Evolutionary conservation across 768 basidiomycete species (phyloP), one percentile per base, ranked within the genome.

Genomic region (Mycena indigotica): DNA sequence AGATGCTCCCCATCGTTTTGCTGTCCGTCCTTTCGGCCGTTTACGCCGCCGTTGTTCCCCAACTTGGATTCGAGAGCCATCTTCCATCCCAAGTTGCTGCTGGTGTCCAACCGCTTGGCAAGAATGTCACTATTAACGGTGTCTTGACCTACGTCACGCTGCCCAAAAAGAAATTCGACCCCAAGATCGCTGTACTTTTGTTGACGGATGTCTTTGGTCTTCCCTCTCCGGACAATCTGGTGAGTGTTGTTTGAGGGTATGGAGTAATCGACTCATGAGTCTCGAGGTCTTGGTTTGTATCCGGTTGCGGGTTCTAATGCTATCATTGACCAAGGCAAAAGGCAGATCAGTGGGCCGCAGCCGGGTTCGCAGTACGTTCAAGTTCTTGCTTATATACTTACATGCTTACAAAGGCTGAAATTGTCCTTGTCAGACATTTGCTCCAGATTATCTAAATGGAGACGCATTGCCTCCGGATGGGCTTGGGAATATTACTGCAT

Each of bases 401-500:
- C 6, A 19, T 12, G 2, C 17, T 26, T 21, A 0, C 32, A 16
- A 46, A 19, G 17, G 8, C 32, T 35, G 8, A 3, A 17, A 23
- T n/a, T 17, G 8, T 5, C n/a, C 8, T 8, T 35, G 32, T 35
- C 25, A 64, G 60, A 62, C 60, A 5, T 65, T 53, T 49, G 60
- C 55, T 13, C 63, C 63, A 15, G 63, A 65, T 50, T 65, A 65
- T 35, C 55, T 65, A 21, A 61, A 61, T 38, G 63, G 60, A 5
- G 60, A 65, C 38, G 57, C 56, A 4, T 21, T 65, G 24, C 35
- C 63, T 13, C 51, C 28, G 6, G 55, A 16, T 44, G n/a, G 12
- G 35, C 12, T n/a, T 0, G 61, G 56, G 23, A 61, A 70, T 54
- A 39, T 63, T 6, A 66, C 67, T 17, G 66, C 50, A 8, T 80